A percentile compares a stretch with the other conserved stretches of the same genome.
Conservation (phyloP, 495 filamentous ascomycete species). For the Immersiella caudata region DNA sequence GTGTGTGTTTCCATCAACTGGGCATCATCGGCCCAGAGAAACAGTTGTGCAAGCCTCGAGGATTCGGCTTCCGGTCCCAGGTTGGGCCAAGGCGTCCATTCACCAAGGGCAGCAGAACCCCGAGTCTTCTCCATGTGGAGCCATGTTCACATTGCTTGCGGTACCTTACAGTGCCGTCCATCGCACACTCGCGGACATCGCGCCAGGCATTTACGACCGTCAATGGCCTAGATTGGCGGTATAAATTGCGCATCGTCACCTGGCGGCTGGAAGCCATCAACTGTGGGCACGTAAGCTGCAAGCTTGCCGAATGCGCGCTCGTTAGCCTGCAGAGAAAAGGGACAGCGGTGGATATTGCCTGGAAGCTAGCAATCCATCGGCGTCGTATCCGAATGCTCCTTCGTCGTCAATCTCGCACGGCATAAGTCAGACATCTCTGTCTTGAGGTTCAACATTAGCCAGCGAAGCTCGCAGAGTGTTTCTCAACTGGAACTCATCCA, state of each 20-base stretch:
- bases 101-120: neutral
- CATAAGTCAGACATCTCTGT: neutral
- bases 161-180: neutral
- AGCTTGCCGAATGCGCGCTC: neutral
- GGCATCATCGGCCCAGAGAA: neutral
- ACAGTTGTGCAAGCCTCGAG: neutral
- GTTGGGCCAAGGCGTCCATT: neutral
- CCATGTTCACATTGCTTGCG: neutral
- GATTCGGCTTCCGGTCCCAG: neutral
- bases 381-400: neutral
- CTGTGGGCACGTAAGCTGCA: neutral
- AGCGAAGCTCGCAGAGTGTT: neutral
- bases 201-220: neutral
- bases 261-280: neutral
- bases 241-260: slow-evolving; percentile 13
- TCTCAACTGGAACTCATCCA: neutral
- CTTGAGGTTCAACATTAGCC: neutral
- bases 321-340: neutral
- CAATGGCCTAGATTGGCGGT: neutral
- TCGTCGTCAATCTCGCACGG: neutral
- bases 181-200: neutral
- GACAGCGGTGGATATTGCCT: neutral
- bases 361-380: neutral
- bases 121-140: slow-evolving; percentile 7
- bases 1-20: neutral